phyloP scores from a whole-genome alignment of 192 early-diverging fungal species.

The Linnemannia exigua region DNA sequence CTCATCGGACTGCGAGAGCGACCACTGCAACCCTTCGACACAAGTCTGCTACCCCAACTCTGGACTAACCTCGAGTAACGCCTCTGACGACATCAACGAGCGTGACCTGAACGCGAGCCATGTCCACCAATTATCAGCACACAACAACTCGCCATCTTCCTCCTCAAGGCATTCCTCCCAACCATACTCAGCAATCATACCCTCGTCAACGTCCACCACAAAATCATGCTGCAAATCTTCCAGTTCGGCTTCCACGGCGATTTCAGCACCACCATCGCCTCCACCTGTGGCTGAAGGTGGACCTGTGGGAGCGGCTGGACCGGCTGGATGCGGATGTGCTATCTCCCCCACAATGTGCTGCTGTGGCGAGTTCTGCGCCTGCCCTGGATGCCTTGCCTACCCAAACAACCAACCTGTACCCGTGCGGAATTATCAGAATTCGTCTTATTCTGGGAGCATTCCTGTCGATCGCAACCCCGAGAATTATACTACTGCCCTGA shows the following conservation, averaged over 20 bases:
- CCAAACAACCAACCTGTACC: conserved; percentile 31
- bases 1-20: conserved; percentile 44
- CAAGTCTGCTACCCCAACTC: conserved; percentile 10
- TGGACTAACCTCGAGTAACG: conserved; percentile 7
- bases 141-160: conserved; percentile 1
- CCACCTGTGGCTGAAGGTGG: neutral
- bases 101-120: neutral
- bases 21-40: conserved; percentile 29
- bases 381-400: conserved; percentile 52
- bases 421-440: neutral
- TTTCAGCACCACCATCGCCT: neutral
- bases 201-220: neutral
- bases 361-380: conserved; percentile 51
- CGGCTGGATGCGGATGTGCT: conserved; percentile 37
- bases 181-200: neutral
- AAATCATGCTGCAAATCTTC: conserved; percentile 18
- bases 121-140: neutral
- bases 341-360: conserved; percentile 54
- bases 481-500: neutral
- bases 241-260: neutral
- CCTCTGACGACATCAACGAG: conserved; percentile 24
- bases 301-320: neutral
- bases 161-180: neutral
- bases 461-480: neutral
- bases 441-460: neutral